phyloP scores from a whole-genome alignment of 2,329 filamentous ascomycete genomes.

The Lachnellula suecica region DNA sequence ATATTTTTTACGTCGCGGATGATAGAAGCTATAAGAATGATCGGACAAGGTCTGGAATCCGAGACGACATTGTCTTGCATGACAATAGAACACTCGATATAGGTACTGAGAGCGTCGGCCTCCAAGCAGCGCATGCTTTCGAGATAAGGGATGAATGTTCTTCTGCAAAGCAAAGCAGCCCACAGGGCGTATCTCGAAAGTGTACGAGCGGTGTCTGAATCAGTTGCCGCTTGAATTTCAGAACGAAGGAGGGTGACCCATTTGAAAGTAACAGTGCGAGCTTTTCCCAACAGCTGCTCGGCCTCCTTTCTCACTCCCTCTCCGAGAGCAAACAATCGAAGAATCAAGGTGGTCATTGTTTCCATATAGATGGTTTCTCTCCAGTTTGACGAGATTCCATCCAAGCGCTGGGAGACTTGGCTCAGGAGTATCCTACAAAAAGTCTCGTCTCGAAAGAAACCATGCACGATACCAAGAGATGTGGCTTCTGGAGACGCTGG shows the following conservation, averaged over 20 bases:
- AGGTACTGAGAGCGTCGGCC: conserved; percentile 25
- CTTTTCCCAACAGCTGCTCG: conserved; percentile 38
- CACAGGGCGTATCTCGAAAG: conserved; percentile 48
- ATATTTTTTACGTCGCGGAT: conserved; percentile 47
- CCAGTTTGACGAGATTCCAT: conserved; percentile 53
- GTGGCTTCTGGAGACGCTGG: conserved; percentile 36
- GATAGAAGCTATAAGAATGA: conserved; percentile 37
- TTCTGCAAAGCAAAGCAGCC: conserved; percentile 55
- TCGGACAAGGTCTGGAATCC: conserved; percentile 36
- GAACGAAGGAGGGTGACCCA: conserved; percentile 51
- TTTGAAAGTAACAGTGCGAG: conserved; percentile 41
- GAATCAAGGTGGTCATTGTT: conserved; percentile 49
- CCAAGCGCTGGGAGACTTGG: conserved; percentile 47
- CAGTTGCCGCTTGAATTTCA: conserved; percentile 41
- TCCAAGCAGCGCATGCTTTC: neutral
- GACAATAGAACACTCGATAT: conserved; percentile 40
- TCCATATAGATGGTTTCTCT: conserved; percentile 59
- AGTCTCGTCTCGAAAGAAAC: conserved; percentile 43
- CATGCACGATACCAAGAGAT: conserved; percentile 46
- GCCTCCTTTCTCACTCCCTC: conserved; percentile 1
- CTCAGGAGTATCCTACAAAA: conserved; percentile 51
- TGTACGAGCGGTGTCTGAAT: conserved; percentile 38
- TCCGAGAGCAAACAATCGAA: conserved; percentile 38
- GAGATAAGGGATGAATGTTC: conserved; percentile 39
- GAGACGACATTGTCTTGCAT: conserved; percentile 47